These are phyloP conservation scores for Pseudogymnoascus sp. DNA, from an alignment of 2,329 filamentous ascomycete species.

Conservation along the genomic window DNA sequence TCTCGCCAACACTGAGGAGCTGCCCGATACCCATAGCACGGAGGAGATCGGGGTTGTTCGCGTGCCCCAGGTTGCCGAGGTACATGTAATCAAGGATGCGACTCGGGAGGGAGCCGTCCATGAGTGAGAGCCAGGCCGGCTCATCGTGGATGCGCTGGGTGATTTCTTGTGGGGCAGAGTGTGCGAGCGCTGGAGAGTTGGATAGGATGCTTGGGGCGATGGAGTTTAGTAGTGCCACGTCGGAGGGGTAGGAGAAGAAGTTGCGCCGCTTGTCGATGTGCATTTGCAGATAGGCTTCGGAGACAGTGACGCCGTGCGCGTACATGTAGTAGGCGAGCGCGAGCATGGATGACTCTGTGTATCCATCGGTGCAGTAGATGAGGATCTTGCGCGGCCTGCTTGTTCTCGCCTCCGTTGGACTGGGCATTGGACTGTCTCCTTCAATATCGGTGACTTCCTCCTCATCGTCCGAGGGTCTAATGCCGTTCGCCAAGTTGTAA, in stretches of 20 bases:
- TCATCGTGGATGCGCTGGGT: conserved; percentile 46
- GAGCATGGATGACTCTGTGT: conserved; percentile 87
- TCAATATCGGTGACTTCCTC: conserved; percentile 33
- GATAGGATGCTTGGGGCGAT: conserved; percentile 68
- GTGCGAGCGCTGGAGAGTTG: conserved; percentile 51
- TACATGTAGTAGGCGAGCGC: conserved; percentile 91
- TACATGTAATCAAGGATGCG: conserved; percentile 92
- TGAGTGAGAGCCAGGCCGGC: conserved; percentile 70
- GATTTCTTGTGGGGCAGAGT: conserved; percentile 44
- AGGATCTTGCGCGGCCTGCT: conserved; percentile 54
- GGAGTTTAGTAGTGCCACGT: conserved; percentile 71
- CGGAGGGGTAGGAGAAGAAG: conserved; percentile 91
- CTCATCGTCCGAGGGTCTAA: conserved; percentile 19
- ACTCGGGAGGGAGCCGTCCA: conserved; percentile 88
- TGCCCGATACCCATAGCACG: conserved; percentile 73
- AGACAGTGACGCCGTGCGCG: conserved; percentile 69
- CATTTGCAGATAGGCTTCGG: conserved; percentile 78
- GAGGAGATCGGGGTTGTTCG: conserved; percentile 84
- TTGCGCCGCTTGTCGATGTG: conserved; percentile 77
- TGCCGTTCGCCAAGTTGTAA: conserved; percentile 68
- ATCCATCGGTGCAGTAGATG: conserved; percentile 91
- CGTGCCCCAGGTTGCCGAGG: conserved; percentile 83
- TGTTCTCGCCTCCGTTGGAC: conserved; percentile 19
- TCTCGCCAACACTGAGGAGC: conserved; percentile 87
- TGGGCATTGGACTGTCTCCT: conserved; percentile 46